Evolutionary conservation across 768 basidiomycete species (phyloP).

Genomic region (Sistotremastrum suecicum): DNA sequence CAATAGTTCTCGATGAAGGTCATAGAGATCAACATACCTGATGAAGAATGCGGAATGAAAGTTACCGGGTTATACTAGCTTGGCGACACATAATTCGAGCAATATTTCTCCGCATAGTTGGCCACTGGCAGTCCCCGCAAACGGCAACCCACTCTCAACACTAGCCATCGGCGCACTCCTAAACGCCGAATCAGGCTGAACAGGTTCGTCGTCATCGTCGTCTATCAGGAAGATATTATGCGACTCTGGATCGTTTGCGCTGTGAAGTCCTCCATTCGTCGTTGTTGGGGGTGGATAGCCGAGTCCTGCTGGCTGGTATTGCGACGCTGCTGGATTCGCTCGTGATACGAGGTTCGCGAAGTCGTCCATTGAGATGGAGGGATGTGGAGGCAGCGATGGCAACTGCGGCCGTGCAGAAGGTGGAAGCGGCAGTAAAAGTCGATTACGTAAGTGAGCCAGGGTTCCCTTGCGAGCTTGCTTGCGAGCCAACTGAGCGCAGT

Average conservation of each 20-base stretch:
- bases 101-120: constrained; percentile 45
- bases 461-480: too few species aligned
- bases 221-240: constrained; percentile 78
- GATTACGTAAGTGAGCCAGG: too few species aligned
- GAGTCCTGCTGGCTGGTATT: constrained; percentile 32
- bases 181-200: constrained; percentile 30
- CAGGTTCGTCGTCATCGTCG: too few species aligned
- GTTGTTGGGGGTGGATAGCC: constrained; percentile 46
- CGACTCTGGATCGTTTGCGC: constrained; percentile 24
- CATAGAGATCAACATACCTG: too few species aligned
- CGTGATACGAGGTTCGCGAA: constrained; percentile 60
- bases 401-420: too few species aligned
- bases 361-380: constrained; percentile 31
- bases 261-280: constrained; percentile 26
- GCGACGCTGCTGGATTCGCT: constrained; percentile 45
- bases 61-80: constrained; percentile 86
- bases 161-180: constrained; percentile 30
- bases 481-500: too few species aligned
- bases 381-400: not conserved
- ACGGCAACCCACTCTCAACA: constrained; percentile 37
- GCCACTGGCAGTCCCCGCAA: constrained; percentile 41
- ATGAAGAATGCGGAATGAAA: too few species aligned
- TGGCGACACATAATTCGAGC: constrained; percentile 78
- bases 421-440: too few species aligned
- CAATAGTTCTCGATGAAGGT: too few species aligned